Percentiles rank a stretch among this genome's conserved stretches.
These are phyloP conservation scores for Salix brachista DNA, from an alignment of 345 rosid genomes.

Conservation along the genomic window DNA sequence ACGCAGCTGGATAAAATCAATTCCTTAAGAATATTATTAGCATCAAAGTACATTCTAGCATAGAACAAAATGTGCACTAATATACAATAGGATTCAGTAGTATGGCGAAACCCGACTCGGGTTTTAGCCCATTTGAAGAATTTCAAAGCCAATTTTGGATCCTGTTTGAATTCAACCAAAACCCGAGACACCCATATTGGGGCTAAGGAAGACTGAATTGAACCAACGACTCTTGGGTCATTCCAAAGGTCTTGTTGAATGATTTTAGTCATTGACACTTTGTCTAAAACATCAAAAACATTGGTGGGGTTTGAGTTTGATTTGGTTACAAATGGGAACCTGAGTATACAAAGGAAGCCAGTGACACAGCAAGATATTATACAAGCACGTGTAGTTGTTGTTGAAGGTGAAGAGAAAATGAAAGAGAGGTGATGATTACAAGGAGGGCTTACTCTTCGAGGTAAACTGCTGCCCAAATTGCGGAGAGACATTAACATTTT, in stretches of 20 bases:
- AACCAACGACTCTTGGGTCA: conserved; percentile 29
- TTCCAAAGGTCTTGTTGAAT: conserved; percentile 44
- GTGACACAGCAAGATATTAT: conserved; percentile 36
- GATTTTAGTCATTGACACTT: conserved; percentile 36
- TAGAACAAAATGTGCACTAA: conserved; percentile 54
- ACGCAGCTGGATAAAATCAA: conserved; percentile 27
- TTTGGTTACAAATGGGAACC: conserved; percentile 39
- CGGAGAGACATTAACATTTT: conserved; percentile 54
- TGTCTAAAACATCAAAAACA: conserved; percentile 20
- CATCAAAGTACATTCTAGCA: conserved; percentile 54
- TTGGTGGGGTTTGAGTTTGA: conserved; percentile 7
- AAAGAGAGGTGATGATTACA: conserved; percentile 15
- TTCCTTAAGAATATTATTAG: conserved; percentile 46
- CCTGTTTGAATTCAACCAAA: conserved; percentile 43
- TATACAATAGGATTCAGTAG: conserved; percentile 45
- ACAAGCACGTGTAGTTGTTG: not conserved
- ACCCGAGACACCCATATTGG: conserved; percentile 51
- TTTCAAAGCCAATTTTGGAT: conserved; percentile 52
- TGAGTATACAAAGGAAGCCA: conserved; percentile 43
- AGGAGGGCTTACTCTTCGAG: conserved; percentile 36
- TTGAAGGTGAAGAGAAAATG: conserved; percentile 9
- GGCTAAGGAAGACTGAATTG: conserved; percentile 35
- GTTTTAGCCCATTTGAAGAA: conserved; percentile 59
- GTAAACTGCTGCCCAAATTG: conserved; percentile 42
- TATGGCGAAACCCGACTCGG: conserved; percentile 38